Percentiles rank a stretch among this genome's conserved stretches.
Conservation (phyloP, 257 asterid genomes). For the Lithospermum erythrorhizon region DNA sequence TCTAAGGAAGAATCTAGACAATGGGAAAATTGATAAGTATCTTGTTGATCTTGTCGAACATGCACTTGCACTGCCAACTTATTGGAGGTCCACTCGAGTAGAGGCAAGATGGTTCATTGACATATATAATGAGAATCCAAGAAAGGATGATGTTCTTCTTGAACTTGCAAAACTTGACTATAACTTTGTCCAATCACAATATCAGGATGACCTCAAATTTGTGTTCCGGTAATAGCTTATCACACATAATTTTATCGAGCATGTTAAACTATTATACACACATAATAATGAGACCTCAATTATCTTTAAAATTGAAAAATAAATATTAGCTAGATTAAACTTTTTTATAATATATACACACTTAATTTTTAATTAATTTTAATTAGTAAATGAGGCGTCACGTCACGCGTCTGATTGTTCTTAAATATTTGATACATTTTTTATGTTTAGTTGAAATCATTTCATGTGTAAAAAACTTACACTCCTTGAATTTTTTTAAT, state of each 20-base stretch:
- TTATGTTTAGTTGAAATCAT: too few species aligned
- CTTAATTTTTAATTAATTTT: too few species aligned
- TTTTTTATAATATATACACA: too few species aligned
- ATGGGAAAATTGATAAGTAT: background rate
- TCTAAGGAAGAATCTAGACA: background rate
- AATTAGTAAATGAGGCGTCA: too few species aligned
- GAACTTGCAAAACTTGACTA: conserved; percentile 12
- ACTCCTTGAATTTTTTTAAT: too few species aligned
- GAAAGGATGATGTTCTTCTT: background rate
- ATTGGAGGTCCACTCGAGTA: conserved; percentile 1
- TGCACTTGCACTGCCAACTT: conserved; percentile 7
- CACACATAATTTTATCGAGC: background rate
- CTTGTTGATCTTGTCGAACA: conserved; percentile 1
- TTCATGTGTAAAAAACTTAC: too few species aligned
- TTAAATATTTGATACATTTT: too few species aligned
- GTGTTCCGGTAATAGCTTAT: conserved; percentile 7
- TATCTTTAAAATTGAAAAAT: background rate
- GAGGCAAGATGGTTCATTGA: conserved; percentile 10
- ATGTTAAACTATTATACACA: background rate
- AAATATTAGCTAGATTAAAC: too few species aligned
- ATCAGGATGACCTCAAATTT: conserved; percentile 9
- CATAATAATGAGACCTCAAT: background rate
- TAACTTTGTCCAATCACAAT: conserved; percentile 10
- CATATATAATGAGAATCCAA: background rate
- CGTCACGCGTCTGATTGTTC: too few species aligned